phyloP scores from a whole-genome alignment of 148 eudicot species.

The Diospyros kaki region DNA sequence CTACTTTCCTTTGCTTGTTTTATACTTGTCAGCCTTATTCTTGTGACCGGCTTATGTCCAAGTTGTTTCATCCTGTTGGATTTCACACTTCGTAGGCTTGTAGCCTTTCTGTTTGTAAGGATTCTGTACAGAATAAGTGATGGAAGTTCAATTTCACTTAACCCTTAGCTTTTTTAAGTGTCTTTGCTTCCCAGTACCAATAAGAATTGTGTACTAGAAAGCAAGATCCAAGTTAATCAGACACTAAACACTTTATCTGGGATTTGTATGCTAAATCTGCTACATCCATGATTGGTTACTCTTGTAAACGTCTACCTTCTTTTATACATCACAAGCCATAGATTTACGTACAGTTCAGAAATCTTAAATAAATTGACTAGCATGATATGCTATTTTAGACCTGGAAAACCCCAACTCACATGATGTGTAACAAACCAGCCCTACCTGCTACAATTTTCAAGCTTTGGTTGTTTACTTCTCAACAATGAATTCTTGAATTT shows the following conservation, averaged over 20 bases:
- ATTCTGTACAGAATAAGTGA: slow-evolving; percentile 1
- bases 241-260: too few species aligned
- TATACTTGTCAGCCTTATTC: neutral
- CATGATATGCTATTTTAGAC: too few species aligned
- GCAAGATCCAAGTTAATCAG: neutral
- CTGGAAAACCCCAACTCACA: too few species aligned
- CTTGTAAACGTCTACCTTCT: too few species aligned
- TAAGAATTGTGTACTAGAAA: neutral
- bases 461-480: slow-evolving; percentile 47
- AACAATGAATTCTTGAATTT: slow-evolving; percentile 85
- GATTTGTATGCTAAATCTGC: too few species aligned
- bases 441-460: neutral
- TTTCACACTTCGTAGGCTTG: neutral
- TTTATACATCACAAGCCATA: too few species aligned
- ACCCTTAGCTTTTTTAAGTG: neutral
- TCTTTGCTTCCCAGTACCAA: neutral
- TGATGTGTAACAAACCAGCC: neutral
- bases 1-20: neutral
- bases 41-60: neutral
- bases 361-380: too few species aligned
- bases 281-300: too few species aligned
- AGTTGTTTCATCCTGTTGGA: neutral
- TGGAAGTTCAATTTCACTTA: neutral
- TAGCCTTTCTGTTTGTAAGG: too few species aligned
- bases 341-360: too few species aligned